These are phyloP conservation scores for Urostyla sp. DNA, from an alignment of 73 alveolate species.

Conservation along the genomic window DNA sequence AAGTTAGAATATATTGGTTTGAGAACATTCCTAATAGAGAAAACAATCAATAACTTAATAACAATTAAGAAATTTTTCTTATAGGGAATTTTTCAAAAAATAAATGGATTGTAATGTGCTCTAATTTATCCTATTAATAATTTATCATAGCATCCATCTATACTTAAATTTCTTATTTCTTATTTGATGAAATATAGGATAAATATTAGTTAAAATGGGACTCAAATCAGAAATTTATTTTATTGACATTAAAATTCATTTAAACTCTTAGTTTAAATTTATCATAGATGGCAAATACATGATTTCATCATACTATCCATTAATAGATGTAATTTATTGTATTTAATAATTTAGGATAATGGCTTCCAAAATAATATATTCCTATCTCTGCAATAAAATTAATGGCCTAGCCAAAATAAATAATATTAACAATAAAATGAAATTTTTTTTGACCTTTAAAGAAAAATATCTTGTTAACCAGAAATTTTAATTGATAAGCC, in stretches of 20 bases:
- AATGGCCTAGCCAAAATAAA: background rate
- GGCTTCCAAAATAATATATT: constrained; percentile 9
- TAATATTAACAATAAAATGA: background rate
- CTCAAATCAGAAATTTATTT: too few relatives aligned
- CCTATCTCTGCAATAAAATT: constrained; percentile 3
- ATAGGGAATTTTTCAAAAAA: background rate
- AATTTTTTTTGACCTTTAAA: background rate
- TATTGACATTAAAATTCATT: background rate
- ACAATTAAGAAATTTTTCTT: background rate
- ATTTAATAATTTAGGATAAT: constrained; percentile 21
- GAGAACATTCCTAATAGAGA: background rate
- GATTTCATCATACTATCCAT: constrained; percentile 22
- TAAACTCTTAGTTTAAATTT: constrained; percentile 8
- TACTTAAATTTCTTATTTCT: background rate
- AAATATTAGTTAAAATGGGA: background rate
- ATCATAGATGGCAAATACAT: constrained; percentile 19
- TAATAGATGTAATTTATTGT: background rate
- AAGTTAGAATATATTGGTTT: background rate
- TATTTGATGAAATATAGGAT: background rate
- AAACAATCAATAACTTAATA: background rate
- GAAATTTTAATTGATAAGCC: background rate
- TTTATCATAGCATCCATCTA: background rate
- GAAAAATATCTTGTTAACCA: background rate
- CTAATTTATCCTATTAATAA: background rate
- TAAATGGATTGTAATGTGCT: background rate